Base-by-base conservation (phyloP, 2,329 filamentous ascomycete species). In the Ilyonectria mors-panacis region DNA sequence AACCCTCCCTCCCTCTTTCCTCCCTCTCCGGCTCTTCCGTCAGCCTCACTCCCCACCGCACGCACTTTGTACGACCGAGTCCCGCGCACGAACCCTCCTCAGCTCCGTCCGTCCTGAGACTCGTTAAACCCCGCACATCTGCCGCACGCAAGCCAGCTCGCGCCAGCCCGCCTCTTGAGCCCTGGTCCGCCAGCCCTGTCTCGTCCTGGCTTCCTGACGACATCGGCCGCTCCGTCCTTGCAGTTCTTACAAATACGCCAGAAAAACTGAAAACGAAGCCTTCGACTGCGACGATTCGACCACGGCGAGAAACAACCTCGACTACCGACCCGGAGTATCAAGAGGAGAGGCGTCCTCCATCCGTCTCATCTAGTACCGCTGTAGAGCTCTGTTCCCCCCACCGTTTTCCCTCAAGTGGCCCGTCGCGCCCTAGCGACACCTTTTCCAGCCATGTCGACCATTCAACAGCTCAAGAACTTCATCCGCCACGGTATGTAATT, bases 401-500 rank as follows among this genome's bases (percentile, higher is more conserved):
- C 12, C 54, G 33, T 51, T n/a, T 58, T 63, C 55, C 44, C 35
- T 47, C 37, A 66, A 69, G 72, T 68, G 73, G 72, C 68, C 55
- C 59, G 74, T 76, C 74, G 74, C 71, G 65, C 68, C 73, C 67
- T 39, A 56, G 75, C 73, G 76, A 73, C 71, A 67, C 37, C 21
- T 26, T 69, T 56, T 45, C 67, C 60, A 74, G 76, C 68, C 75
- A 90, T 91, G 88, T 90, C 88, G 77, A 90, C 89, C 73, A 97
- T 98, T 85, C 95, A 98, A 85, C 96, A 96, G 80, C 89, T 98
- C 77, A 98, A 98, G 85, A 98, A 98, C 83, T 97, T 98, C 83
- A 96, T 98, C 83, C 93, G 95, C 73, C 95, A 98, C 86, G 95
- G 89, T 91, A 84, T 63, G 85, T 77, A 42, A 63, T 51, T 10